Evolutionary conservation across 495 filamentous ascomycete species (phyloP), one percentile per base, ranked within the genome.

Genomic region (Penicilliopsis zonata): DNA sequence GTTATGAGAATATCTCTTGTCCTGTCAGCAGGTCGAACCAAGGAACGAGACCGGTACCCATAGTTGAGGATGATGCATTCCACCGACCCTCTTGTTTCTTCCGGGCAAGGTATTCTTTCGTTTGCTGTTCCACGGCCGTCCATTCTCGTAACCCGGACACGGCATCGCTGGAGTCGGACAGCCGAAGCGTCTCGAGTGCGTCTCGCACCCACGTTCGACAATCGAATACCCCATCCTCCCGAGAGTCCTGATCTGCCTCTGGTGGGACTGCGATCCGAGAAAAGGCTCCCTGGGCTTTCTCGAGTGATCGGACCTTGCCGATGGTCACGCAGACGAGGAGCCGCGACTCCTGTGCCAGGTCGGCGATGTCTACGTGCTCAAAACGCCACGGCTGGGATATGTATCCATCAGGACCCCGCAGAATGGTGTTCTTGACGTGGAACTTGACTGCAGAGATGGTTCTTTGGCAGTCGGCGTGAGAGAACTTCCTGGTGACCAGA

Each of bases 401-500:
- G 7, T 24, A n/a, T 7, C 21, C 6, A n/a, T 24, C 21, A n/a
- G n/a, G 7, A 24, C n/a, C n/a, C 21, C n/a, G 18, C 9, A 30
- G 9, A n/a, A n/a, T n/a, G 15, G 30, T 26, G 7, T 34, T 38
- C 3, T 35, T 28, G n/a, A 34, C 31, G 10, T 31, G 19, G 30
- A 18, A 38, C n/a, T 35, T 43, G 5, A 27, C 35, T 4, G 29
- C 40, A 8, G 30, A 14, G 13, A 38, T 31, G 0, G 20, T 10
- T 5, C 9, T 21, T 19, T 7, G 7, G 9, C 13, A 32, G 10
- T 18, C 18, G 24, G 19, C 15, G 5, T 2, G 15, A 18, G 29
- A 19, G 28, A 29, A 22, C 13, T 43, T 43, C 2, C 24, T 16
- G 5, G 36, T 39, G 12, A 39, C 25, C 9, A 43, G 13, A 5